Evolutionary conservation across 106 monocot genomes (phyloP).

Genomic region (Acorus gramineus): DNA sequence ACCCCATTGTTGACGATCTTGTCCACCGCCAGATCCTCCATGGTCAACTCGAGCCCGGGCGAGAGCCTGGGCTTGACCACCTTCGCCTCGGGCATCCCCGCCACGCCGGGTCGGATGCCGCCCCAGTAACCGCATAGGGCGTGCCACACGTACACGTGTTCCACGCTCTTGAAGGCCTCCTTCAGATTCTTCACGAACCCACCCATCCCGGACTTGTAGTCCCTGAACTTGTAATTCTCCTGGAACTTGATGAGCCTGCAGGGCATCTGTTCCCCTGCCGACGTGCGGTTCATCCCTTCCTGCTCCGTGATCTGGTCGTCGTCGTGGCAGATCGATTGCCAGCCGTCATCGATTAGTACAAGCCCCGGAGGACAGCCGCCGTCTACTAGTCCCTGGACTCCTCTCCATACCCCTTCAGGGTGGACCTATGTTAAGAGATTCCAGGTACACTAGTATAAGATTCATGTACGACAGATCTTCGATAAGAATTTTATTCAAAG

Average conservation of each 20-base stretch:
- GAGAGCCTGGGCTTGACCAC: constrained; percentile 49
- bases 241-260: constrained; percentile 62
- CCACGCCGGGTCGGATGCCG: constrained; percentile 37
- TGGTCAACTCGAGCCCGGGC: constrained; percentile 58
- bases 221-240: constrained; percentile 74
- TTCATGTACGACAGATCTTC: no score
- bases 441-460: no score
- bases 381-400: constrained; percentile 44
- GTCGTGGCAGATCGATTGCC: constrained; percentile 87
- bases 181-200: constrained; percentile 57
- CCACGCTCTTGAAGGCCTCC: constrained; percentile 31
- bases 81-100: constrained; percentile 36
- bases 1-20: constrained; percentile 76
- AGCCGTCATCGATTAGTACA: constrained; percentile 83
- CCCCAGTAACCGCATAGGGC: constrained; percentile 95
- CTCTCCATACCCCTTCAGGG: constrained; percentile 55
- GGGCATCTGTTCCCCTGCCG: constrained; percentile 93
- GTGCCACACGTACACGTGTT: constrained; percentile 87
- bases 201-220: constrained; percentile 46
- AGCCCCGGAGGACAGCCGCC: constrained; percentile 83
- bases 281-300: constrained; percentile 71
- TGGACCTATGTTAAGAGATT: background rate
- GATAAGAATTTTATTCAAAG: no score
- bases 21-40: constrained; percentile 85
- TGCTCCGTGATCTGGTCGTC: constrained; percentile 28